Evolutionary conservation across 345 rosid genomes (phyloP), one percentile per base, ranked within the genome.

Genomic region (Cardiospermum halicacabum): DNA sequence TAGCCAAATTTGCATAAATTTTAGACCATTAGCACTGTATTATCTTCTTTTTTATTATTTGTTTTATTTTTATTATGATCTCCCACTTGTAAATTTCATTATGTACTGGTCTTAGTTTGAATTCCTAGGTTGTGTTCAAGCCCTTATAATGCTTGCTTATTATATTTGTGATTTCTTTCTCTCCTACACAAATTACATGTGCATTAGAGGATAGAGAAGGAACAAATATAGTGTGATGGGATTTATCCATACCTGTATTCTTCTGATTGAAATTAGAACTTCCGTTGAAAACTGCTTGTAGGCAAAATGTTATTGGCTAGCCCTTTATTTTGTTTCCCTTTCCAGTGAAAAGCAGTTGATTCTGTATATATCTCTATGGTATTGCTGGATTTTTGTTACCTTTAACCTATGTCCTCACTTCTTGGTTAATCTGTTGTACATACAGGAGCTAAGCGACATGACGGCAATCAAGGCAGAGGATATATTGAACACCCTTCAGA

Each of bases 361-460:
- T 24, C 37, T 39, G 8, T 26, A 18, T 51, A 10, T 34, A 34
- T 24, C n/a, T 10, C 39, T 34, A 48, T 26, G 26, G 16, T 21
- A 5, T 5, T 19, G 30, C 31, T 13, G 5, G 19, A 19, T 28
- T 37, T 16, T 0, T 16, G 2, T 34, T 10, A 12, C 24, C 11
- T 2, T 4, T 2, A 3, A 3, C 18, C 39, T 7, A 5, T 5
- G 26, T 56, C 56, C 24, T 28, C 15, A 19, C 3, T 16, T 13
- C 32, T 50, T 22, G 34, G 42, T 42, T 34, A 19, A 26, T 27
- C 36, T 66, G 42, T 15, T 19, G 19, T 28, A 16, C 42, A 13
- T 45, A 63, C 82, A 91, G 97, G 99, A 95, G 80, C 93, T 95
- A 37, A 91, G 99, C 18, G 99, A 95, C 84, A 95, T 91, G 99